Conservation (phyloP, 352 stramenopile species). For the Plasmopara viticola region DNA sequence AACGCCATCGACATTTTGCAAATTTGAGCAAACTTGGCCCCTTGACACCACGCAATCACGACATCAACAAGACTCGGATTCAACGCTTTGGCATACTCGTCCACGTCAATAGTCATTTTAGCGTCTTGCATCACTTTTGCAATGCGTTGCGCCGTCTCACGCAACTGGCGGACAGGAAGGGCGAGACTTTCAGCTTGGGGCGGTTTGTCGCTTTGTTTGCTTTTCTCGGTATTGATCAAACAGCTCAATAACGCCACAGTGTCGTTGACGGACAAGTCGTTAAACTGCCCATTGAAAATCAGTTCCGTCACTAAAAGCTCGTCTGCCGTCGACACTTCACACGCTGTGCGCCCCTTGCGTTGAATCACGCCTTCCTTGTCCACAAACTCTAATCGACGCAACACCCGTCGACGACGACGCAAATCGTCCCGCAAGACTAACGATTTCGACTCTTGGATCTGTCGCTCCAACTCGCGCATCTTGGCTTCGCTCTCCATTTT, state of each 20-base stretch:
- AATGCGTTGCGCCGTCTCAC: conserved; percentile 90
- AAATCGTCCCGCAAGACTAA: conserved; percentile 95
- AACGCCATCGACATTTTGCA: conserved; percentile 97
- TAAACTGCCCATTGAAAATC: conserved; percentile 98
- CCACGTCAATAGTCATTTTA: conserved; percentile 93
- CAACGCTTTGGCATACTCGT: conserved; percentile 97
- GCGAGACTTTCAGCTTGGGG: conserved; percentile 77
- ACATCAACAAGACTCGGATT: conserved; percentile 98
- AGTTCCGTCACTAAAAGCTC: conserved; percentile 98
- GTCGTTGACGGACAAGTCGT: conserved; percentile 96
- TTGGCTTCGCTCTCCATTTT: conserved; percentile 91
- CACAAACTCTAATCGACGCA: conserved; percentile 95
- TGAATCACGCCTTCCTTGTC: conserved; percentile 95
- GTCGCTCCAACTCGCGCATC: conserved; percentile 88
- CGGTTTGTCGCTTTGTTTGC: conserved; percentile 83
- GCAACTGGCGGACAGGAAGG: conserved; percentile 90
- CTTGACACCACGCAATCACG: conserved; percentile 96
- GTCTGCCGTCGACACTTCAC: conserved; percentile 97
- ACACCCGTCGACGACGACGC: conserved; percentile 93
- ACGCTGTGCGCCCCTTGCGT: conserved; percentile 98
- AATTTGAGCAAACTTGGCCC: conserved; percentile 98
- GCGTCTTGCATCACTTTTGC: conserved; percentile 88
- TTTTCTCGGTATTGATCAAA: conserved; percentile 95
- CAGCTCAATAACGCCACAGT: conserved; percentile 94
- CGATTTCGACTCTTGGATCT: conserved; percentile 92